Evolutionary conservation across 129 eudicot species (phyloP).

Genomic region (Lonicera japonica): DNA sequence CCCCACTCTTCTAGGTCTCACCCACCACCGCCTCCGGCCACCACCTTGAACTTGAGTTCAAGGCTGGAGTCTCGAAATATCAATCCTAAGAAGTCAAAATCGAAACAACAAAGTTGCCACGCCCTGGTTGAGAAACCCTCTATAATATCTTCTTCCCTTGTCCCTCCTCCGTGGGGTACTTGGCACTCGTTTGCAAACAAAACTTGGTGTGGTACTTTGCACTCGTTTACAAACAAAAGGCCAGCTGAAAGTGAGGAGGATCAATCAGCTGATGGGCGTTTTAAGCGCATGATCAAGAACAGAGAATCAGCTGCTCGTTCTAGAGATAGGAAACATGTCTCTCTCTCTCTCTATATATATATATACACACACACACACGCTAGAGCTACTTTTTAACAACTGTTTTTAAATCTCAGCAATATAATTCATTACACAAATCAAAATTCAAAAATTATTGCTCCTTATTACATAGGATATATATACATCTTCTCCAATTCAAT

Average conservation of each 20-base stretch:
- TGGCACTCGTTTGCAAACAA: conserved; percentile 2
- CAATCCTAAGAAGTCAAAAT: background rate
- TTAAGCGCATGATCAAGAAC: conserved; percentile 46
- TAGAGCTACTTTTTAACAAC: too few species aligned
- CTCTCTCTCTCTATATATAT: conserved; percentile 6
- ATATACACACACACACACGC: too few species aligned
- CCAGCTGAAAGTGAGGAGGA: conserved; percentile 18
- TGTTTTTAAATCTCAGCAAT: too few species aligned
- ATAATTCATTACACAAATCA: too few species aligned
- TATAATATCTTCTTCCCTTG: background rate
- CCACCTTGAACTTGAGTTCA: conserved; percentile 25
- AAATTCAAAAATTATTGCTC: too few species aligned
- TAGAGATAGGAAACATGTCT: conserved; percentile 50
- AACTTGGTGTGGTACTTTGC: background rate
- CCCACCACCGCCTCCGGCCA: conserved; percentile 12
- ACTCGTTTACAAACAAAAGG: conserved; percentile 12
- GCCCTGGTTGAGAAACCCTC: background rate
- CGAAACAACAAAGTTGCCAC: background rate
- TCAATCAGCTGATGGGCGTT: conserved; percentile 3
- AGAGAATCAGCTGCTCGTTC: conserved; percentile 62
- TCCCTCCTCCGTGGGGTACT: background rate
- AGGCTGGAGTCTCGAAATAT: background rate
- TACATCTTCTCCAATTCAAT: background rate
- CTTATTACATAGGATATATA: too few species aligned
- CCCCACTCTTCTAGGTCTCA: background rate